Base-by-base conservation (phyloP, 768 basidiomycete genomes). In the Tylopilus cervinicoccineus region DNA sequence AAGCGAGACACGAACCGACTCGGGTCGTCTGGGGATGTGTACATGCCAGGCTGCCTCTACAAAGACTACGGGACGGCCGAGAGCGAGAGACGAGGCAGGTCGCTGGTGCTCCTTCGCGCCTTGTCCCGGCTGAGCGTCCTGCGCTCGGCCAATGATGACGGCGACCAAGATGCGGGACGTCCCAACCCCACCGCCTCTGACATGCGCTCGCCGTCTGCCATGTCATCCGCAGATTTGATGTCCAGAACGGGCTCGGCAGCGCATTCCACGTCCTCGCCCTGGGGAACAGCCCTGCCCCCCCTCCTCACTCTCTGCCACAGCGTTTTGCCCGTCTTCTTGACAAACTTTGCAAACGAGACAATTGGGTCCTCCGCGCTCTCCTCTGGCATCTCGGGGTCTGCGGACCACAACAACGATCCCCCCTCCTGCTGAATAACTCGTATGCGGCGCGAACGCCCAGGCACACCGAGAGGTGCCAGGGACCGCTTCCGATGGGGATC, bases 391-490 rank as follows among this genome's bases (percentile, higher is more conserved):
- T 56, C 50, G 28, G 57, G 53, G 51, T 62, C 61, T 42, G 52
- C 26, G 42, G 56, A 48, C 58, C 58, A 61, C 19, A 50, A 28
- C 24, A 57, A 24, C 23, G 59, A 53, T 46, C 52, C 43, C 38
- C 57, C 45, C 42, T 56, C 62, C 44, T 62, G 61, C 14, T 49
- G 48, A 24, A 50, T 38, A n/a, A 11, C 38, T 9, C 26, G 54
- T 47, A 26, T 64, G 55, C 57, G 66, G 51, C 63, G 63, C 50
- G 55, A 51, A 40, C 68, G 66, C 16, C 75, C 79, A 27, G 80
- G 74, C 51, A 80, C 75, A 5, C 82, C 82, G 4, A 83, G 64
- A 6, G 81, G 82, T 5, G 70, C 67, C 31, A 69, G 60, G 6
- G 73, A 78, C 19, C 75, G 72, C 38, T 76, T 73, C 54, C 74